phyloP scores from a whole-genome alignment of 352 stramenopile species.

The Phytophthora cajani region DNA sequence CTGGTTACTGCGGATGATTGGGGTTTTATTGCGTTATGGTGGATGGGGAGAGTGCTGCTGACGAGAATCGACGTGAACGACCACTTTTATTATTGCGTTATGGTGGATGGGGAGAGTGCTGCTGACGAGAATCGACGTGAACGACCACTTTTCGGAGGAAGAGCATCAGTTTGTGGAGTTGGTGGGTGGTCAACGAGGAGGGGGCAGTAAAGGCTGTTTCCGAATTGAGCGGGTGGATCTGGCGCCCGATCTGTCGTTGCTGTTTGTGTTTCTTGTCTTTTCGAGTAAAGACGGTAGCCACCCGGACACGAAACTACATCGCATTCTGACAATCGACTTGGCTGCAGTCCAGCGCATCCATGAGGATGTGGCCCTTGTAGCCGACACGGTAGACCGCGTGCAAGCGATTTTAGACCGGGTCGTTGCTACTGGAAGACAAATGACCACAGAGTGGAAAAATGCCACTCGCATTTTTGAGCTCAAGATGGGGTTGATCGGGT shows the following conservation, averaged over 20 bases:
- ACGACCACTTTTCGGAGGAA: constrained; percentile 31
- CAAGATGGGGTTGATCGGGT: constrained; percentile 77
- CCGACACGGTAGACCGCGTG: constrained; percentile 32
- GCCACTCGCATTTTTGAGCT: constrained; percentile 79
- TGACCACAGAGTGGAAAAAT: constrained; percentile 76
- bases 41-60: constrained; percentile 60
- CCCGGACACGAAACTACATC: constrained; percentile 22
- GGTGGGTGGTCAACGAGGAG: constrained; percentile 7
- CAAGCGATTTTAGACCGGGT: constrained; percentile 43
- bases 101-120: constrained; percentile 74
- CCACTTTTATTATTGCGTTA: constrained; percentile 47
- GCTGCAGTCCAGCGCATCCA: constrained; percentile 31
- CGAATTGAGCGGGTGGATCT: constrained; percentile 46
- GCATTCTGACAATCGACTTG: constrained; percentile 53
- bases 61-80: constrained; percentile 48
- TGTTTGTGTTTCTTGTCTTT: constrained; percentile 48
- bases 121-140: constrained; percentile 53
- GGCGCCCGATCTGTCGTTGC: constrained; percentile 41
- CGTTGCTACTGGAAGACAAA: constrained; percentile 39
- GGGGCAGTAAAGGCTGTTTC: constrained; percentile 13
- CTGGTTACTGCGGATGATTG: constrained; percentile 56
- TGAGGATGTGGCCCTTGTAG: constrained; percentile 44
- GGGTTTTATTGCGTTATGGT: constrained; percentile 62
- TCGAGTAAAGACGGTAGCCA: neutral
- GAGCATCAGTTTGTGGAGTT: constrained; percentile 24